Evolutionary conservation across 306 rosid species (phyloP).

Genomic region (Medicago ruthenica): DNA sequence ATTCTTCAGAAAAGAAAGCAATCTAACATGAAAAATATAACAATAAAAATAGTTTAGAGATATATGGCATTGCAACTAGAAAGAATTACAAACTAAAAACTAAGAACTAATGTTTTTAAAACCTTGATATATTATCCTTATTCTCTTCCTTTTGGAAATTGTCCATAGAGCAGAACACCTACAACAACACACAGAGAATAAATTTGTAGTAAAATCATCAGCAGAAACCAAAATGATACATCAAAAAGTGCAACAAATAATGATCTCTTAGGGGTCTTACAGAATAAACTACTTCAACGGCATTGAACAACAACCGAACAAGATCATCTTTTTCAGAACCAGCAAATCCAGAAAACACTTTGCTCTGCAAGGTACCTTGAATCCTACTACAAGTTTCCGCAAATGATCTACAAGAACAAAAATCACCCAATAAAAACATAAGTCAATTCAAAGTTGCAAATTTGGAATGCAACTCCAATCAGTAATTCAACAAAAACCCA

Average conservation of each 20-base stretch:
- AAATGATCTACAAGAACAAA: slow-evolving; percentile 71
- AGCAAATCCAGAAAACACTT: slow-evolving; percentile 46
- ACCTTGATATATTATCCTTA: slow-evolving; percentile 66
- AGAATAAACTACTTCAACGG: slow-evolving; percentile 59
- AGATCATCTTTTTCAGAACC: slow-evolving; percentile 60
- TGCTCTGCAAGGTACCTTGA: slow-evolving; percentile 50
- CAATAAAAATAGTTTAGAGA: slow-evolving; percentile 46
- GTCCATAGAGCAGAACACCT: slow-evolving; percentile 75
- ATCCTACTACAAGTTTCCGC: slow-evolving; percentile 64
- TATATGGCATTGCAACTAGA: slow-evolving; percentile 1
- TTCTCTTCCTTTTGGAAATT: slow-evolving; percentile 54
- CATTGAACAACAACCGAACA: slow-evolving; percentile 50
- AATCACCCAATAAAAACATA: slow-evolving; percentile 28
- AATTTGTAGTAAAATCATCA: slow-evolving; percentile 13
- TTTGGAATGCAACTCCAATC: slow-evolving; percentile 13
- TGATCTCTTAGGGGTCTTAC: slow-evolving; percentile 55
- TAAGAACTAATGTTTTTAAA: slow-evolving; percentile 5
- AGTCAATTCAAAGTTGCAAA: slow-evolving; percentile 22
- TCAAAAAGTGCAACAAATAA: slow-evolving; percentile 12
- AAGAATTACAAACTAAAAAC: slow-evolving; percentile 1
- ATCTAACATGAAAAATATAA: slow-evolving; percentile 57
- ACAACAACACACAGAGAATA: slow-evolving; percentile 34
- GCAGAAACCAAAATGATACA: background rate
- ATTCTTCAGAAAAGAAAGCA: slow-evolving; percentile 65
- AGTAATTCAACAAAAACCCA: slow-evolving; percentile 38